Conservation (phyloP, 805 yeast species). For the Candida montana region DNA sequence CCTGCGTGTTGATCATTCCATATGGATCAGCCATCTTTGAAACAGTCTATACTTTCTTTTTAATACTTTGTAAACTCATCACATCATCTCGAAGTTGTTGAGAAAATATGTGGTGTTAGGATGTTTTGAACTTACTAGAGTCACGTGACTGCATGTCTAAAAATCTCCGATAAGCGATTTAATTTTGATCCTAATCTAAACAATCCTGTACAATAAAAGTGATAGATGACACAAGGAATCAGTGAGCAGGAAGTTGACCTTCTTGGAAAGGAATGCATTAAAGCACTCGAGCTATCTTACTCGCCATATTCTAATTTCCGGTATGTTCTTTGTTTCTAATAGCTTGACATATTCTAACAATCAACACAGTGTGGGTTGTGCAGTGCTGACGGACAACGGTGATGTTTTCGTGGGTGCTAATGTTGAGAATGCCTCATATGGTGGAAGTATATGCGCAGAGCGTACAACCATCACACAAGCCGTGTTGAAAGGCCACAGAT, state of each 20-base stretch:
- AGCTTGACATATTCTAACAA: conserved; percentile 14
- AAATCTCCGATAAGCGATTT: too few relatives aligned
- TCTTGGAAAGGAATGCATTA: conserved; percentile 26
- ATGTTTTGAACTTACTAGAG: too few relatives aligned
- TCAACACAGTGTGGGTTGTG: conserved; percentile 65
- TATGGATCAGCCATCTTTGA: conserved; percentile 32
- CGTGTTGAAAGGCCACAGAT: conserved; percentile 36
- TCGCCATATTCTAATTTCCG: conserved; percentile 41
- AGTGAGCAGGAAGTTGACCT: conserved; percentile 22
- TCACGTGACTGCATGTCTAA: too few relatives aligned
- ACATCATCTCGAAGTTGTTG: too few relatives aligned
- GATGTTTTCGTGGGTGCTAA: conserved; percentile 68
- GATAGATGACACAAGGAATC: too few relatives aligned
- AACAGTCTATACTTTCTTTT: too few relatives aligned
- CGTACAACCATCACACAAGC: conserved; percentile 59
- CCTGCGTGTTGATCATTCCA: conserved; percentile 68
- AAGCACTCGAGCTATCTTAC: conserved; percentile 39
- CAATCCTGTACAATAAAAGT: too few relatives aligned
- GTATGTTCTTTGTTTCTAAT: background rate
- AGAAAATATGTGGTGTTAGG: too few relatives aligned
- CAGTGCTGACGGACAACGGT: conserved; percentile 49
- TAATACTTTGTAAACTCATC: too few relatives aligned
- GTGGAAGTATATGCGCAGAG: conserved; percentile 75
- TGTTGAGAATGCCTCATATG: conserved; percentile 90
- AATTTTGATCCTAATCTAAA: too few relatives aligned